Conservation (phyloP, 768 basidiomycete genomes). For the Leucogyrophana mollusca region DNA sequence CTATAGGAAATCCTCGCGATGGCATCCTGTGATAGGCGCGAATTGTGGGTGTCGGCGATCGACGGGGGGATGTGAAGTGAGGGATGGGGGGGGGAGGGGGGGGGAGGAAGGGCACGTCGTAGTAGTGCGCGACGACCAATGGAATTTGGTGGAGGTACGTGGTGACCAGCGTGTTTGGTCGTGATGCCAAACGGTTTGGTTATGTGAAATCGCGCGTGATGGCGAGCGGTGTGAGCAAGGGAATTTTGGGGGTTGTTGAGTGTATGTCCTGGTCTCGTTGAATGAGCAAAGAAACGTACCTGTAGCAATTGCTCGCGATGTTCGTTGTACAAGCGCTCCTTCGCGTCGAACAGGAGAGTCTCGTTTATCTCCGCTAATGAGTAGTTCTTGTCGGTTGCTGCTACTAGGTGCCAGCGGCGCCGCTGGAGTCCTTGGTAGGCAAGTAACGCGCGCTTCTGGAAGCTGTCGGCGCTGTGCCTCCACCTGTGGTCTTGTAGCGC, state of each 20-base stretch:
- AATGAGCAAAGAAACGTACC: too few species aligned
- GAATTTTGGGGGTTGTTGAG: too few species aligned
- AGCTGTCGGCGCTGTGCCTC: not conserved
- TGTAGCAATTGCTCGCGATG: not conserved
- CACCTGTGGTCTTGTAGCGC: slow-evolving; percentile 3
- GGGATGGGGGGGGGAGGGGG: not conserved
- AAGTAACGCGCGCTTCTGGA: slow-evolving; percentile 6
- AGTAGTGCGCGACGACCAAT: too few species aligned
- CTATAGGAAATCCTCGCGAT: too few species aligned
- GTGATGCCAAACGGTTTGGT: not conserved
- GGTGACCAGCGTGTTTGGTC: not conserved
- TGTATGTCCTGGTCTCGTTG: too few species aligned
- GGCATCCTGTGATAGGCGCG: too few species aligned
- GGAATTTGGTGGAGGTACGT: not conserved
- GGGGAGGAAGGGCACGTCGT: not conserved
- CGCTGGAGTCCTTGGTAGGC: slow-evolving; percentile 15
- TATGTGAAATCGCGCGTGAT: too few species aligned
- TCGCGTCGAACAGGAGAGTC: not conserved
- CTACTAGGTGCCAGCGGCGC: slow-evolving; percentile 4
- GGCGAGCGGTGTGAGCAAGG: too few species aligned
- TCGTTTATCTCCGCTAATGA: slow-evolving; percentile 1
- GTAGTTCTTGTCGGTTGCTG: not conserved
- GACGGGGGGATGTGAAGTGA: too few species aligned
- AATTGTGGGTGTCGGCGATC: too few species aligned
- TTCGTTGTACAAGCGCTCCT: not conserved